These are phyloP conservation scores for Holtermanniella nyarrowii DNA, from an alignment of 768 basidiomycete species.

Conservation along the genomic window DNA sequence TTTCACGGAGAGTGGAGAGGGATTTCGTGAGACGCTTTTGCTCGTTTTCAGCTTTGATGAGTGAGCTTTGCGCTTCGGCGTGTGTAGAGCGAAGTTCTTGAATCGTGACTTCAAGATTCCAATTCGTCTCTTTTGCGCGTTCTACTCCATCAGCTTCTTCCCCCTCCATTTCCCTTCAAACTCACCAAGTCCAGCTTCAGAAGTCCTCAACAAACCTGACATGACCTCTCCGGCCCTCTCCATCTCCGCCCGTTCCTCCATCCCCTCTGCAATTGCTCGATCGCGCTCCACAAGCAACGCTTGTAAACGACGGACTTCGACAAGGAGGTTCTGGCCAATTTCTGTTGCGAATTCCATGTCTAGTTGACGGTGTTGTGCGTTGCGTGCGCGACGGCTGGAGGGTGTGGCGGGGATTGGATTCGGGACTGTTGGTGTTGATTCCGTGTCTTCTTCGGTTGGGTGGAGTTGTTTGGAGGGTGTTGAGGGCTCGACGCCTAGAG, in stretches of 20 bases:
- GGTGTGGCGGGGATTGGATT: constrained; percentile 3
- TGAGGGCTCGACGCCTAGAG: constrained; percentile 60
- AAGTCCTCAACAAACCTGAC: constrained; percentile 59
- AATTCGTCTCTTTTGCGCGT: constrained; percentile 95
- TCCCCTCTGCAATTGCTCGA: constrained; percentile 80
- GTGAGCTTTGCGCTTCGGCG: constrained; percentile 54
- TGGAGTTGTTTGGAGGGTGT: constrained; percentile 9
- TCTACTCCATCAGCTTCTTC: constrained; percentile 46
- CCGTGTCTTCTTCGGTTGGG: not conserved
- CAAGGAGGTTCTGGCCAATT: constrained; percentile 83
- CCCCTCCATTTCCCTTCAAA: constrained; percentile 1
- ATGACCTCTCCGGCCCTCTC: constrained; percentile 68
- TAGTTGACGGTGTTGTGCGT: constrained; percentile 33
- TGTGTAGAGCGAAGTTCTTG: constrained; percentile 74
- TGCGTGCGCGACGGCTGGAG: constrained; percentile 27
- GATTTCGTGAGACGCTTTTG: constrained; percentile 67
- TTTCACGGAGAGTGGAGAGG: constrained; percentile 61
- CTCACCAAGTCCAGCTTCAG: constrained; percentile 71
- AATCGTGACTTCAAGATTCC: constrained; percentile 89
- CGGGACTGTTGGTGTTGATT: constrained; percentile 8
- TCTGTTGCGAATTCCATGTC: constrained; percentile 88
- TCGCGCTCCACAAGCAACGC: constrained; percentile 83
- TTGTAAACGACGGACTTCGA: constrained; percentile 84
- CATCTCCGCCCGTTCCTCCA: constrained; percentile 82
- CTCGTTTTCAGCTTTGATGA: constrained; percentile 66